phyloP scores from a whole-genome alignment of 139 green algal species.

The Volvox africanus region DNA sequence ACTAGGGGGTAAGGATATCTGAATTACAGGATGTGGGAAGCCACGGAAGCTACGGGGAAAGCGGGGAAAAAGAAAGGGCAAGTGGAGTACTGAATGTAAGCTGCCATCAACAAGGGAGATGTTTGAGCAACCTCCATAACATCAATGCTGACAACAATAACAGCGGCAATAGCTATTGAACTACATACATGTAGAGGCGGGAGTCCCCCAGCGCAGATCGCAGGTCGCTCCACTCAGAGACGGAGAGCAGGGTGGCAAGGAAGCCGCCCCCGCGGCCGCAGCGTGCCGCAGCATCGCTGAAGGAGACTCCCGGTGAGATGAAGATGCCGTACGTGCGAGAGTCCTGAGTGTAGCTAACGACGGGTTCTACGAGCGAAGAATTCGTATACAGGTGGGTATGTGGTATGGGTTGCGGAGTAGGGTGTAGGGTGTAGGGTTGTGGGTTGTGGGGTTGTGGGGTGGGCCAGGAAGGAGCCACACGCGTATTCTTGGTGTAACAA shows the following conservation, averaged over 20 bases:
- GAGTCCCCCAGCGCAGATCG: background rate
- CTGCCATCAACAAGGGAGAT: too few relatives aligned
- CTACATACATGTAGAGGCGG: background rate
- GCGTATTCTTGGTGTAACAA: too few relatives aligned
- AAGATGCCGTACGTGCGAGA: background rate
- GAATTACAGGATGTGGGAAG: background rate
- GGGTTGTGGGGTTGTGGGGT: background rate
- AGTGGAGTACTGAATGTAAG: too few relatives aligned
- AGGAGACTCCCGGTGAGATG: background rate
- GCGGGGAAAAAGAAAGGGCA: too few relatives aligned
- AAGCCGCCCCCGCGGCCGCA: conserved; percentile 29
- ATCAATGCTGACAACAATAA: too few relatives aligned
- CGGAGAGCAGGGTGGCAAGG: background rate
- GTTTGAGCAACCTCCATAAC: too few relatives aligned
- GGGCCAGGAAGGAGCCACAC: background rate
- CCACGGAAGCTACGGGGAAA: too few relatives aligned
- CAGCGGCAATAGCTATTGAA: too few relatives aligned
- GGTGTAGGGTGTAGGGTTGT: background rate
- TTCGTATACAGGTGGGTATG: background rate
- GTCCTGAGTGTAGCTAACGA: background rate
- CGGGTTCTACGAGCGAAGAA: background rate
- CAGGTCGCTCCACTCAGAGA: background rate
- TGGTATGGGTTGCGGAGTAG: background rate
- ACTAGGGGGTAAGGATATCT: background rate
- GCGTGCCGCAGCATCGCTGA: background rate